Base-by-base conservation (phyloP, 768 basidiomycete genomes). In the Hypholoma fasciculare region DNA sequence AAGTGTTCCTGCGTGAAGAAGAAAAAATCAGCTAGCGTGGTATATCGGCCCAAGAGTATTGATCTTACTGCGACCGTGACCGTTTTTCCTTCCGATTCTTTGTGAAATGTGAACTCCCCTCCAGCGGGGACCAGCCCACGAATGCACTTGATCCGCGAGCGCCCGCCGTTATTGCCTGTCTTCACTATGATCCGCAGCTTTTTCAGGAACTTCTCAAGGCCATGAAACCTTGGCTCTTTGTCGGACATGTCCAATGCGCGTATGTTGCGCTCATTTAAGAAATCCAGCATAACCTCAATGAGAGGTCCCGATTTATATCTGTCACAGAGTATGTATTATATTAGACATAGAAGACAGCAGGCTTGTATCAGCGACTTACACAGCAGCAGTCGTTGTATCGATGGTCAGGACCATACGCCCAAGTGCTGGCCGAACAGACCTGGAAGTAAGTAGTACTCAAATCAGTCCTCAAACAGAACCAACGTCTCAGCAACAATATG, bases 371-470 rank as follows among this genome's bases (percentile, higher is more conserved):
- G 30, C 30, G 17, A 1, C 72, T 61, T 72, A 83, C 81, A 84
- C 65, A 0, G 76, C 72, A 0, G 82, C 70, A 13, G 79, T 75
- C 1, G 77, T 74, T 0, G 75, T 80, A 52, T 84, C 83, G 1
- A 84, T 67, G 13, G 78, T 82, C 2, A 84, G 63, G 0, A 80
- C 62, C 58, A 82, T 75, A 8, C 70, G 57, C 0, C 71, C 72
- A 0, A 71, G 56, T 1, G 76, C 69, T 0, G 80, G 82, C 1
- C 83, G 75, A 40, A 83, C 79, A 47, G 78, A 81, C 59, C 81
- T 82, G 43, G 30, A 34, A 34, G 6, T 9, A 34, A 34, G 2
- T 5, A 34, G 2, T 5, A 34, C 30, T 7, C 2, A 7, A 9
- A 34, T 34, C 9, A 34, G 30, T 34, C 9, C 30, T 34, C 30